These are phyloP conservation scores for Termitomyces sp. DNA, from an alignment of 1,284 basidiomycete genomes.

Conservation along the genomic window DNA sequence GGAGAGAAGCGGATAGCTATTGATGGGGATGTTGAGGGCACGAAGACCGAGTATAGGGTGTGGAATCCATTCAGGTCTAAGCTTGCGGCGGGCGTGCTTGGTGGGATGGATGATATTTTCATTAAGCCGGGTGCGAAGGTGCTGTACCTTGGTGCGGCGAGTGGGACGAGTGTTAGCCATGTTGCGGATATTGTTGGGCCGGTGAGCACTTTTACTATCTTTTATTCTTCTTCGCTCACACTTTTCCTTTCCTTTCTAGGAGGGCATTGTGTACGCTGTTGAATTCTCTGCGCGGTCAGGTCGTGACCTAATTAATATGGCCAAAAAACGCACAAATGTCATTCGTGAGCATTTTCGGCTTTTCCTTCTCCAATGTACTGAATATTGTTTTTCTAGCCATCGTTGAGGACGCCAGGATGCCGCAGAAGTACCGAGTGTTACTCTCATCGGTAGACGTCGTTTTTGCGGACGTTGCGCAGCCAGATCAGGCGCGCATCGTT, in stretches of 20 bases:
- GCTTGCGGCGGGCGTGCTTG: conserved; percentile 94
- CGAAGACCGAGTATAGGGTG: conserved; percentile 95
- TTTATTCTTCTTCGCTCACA: conserved; percentile 10
- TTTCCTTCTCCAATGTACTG: background rate
- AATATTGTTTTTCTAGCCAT: conserved; percentile 59
- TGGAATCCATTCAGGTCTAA: conserved; percentile 99
- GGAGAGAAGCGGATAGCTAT: conserved; percentile 95
- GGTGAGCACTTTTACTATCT: conserved; percentile 40
- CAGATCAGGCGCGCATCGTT: conserved; percentile 97
- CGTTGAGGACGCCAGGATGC: conserved; percentile 94
- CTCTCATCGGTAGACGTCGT: conserved; percentile 92
- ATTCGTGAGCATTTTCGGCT: conserved; percentile 66
- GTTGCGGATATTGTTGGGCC: conserved; percentile 98
- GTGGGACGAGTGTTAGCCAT: conserved; percentile 96
- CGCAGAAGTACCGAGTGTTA: conserved; percentile 94
- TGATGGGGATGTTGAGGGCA: conserved; percentile 72
- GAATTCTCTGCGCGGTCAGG: conserved; percentile 97
- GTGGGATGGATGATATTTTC: conserved; percentile 92
- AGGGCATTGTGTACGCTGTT: conserved; percentile 96
- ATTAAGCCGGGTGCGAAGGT: conserved; percentile 96
- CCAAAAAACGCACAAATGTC: conserved; percentile 98
- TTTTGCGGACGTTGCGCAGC: conserved; percentile 98
- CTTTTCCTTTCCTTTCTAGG: conserved; percentile 39
- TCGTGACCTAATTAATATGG: conserved; percentile 98
- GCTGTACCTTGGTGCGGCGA: conserved; percentile 95